Conservation (phyloP, 2,329 filamentous ascomycete species). For the Penicillium oxalicum region DNA sequence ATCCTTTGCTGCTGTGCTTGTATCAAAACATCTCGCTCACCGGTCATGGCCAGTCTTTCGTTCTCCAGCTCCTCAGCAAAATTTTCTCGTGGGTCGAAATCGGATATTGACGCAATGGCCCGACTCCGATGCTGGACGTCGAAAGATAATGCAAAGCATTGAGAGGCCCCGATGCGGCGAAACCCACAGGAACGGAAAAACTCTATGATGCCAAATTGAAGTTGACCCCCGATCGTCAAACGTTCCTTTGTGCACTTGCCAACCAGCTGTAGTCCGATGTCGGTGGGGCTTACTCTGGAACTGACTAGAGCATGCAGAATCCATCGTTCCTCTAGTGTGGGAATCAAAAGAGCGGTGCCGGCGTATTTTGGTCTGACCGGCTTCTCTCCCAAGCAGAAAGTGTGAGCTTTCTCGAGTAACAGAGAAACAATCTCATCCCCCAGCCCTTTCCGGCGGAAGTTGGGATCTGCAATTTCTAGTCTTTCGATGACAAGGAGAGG, state of each 20-base stretch:
- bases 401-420: constrained; percentile 24
- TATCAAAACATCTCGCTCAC: constrained; percentile 2
- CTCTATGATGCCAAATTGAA: constrained; percentile 4
- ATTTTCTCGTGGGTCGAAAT: constrained; percentile 12
- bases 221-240: constrained; percentile 4
- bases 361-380: neutral
- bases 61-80: constrained; percentile 11
- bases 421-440: constrained; percentile 26
- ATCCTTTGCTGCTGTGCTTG: constrained; percentile 6
- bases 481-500: constrained; percentile 27
- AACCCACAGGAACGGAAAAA: constrained; percentile 24
- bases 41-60: constrained; percentile 7
- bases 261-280: constrained; percentile 11
- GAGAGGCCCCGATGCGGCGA: constrained; percentile 15
- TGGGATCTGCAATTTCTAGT: constrained; percentile 15
- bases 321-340: constrained; percentile 4
- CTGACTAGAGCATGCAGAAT: constrained; percentile 16
- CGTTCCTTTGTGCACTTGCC: constrained; percentile 14
- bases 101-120: constrained; percentile 6
- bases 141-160: constrained; percentile 17
- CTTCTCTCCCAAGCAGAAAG: neutral
- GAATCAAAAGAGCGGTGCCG: neutral
- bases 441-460: constrained; percentile 27
- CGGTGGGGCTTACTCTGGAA: constrained; percentile 12
- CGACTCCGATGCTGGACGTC: constrained; percentile 13